Conservation (phyloP, 2,329 filamentous ascomycete species). For the Hysterium pulicare region DNA sequence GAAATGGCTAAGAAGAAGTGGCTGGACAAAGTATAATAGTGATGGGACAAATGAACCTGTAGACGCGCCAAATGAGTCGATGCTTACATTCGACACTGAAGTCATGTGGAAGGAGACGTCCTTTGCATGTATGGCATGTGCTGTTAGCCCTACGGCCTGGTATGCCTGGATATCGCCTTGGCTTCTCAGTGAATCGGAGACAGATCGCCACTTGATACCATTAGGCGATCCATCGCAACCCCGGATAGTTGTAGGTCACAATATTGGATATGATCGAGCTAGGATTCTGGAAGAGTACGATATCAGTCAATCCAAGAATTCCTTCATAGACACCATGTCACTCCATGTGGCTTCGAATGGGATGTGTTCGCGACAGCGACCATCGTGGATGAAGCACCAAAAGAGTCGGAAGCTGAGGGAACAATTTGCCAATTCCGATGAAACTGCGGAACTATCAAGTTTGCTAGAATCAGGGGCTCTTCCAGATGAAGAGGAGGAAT, state of each 20-base stretch:
- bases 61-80: constrained; percentile 71
- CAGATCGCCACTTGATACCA: constrained; percentile 77
- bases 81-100: constrained; percentile 93
- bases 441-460: constrained; percentile 66
- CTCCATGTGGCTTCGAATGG: constrained; percentile 96
- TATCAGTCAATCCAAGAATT: constrained; percentile 75
- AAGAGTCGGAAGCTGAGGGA: constrained; percentile 85
- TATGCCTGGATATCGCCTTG: constrained; percentile 97
- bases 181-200: constrained; percentile 78
- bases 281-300: constrained; percentile 86
- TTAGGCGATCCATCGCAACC: constrained; percentile 71
- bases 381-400: constrained; percentile 95
- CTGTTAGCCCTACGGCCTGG: constrained; percentile 84
- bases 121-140: constrained; percentile 96
- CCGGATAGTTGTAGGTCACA: constrained; percentile 86
- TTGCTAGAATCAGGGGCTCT: constrained; percentile 66
- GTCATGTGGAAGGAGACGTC: constrained; percentile 92
- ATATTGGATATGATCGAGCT: constrained; percentile 91
- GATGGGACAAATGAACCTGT: constrained; percentile 72
- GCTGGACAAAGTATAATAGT: constrained; percentile 88
- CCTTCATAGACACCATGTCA: constrained; percentile 96
- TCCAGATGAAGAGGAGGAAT: constrained; percentile 82
- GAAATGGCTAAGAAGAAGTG: constrained; percentile 74
- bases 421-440: constrained; percentile 68
- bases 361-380: constrained; percentile 95